Conservation (phyloP, 768 basidiomycete species). For the Mycena venus region DNA sequence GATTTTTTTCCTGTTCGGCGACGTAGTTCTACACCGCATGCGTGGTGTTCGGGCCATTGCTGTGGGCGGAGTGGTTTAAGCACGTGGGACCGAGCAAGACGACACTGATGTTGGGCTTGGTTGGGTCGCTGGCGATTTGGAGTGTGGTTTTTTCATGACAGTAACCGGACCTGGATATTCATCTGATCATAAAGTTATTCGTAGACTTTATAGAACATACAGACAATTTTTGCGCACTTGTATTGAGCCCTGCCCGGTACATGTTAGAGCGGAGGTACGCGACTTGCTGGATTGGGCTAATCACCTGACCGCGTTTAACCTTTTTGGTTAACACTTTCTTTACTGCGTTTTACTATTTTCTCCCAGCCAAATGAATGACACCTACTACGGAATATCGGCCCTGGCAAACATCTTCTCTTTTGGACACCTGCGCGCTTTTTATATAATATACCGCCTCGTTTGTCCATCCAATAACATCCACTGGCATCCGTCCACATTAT, state of each 20-base stretch:
- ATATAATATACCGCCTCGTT: too few species aligned
- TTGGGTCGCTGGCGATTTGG: background rate
- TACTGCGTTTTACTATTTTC: too few species aligned
- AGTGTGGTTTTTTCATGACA: background rate
- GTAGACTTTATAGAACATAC: conserved; percentile 1
- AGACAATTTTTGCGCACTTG: background rate
- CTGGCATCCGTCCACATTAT: too few species aligned
- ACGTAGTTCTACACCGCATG: conserved; percentile 90
- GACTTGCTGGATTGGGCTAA: background rate
- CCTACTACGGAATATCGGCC: too few species aligned
- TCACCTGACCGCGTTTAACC: background rate
- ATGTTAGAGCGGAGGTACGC: too few species aligned
- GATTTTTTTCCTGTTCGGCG: background rate
- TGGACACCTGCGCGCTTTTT: too few species aligned
- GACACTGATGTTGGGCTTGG: conserved; percentile 2
- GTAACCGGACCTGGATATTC: background rate
- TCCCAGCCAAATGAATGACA: too few species aligned
- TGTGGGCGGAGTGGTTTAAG: conserved; percentile 83
- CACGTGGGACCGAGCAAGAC: conserved; percentile 18
- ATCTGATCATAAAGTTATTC: background rate
- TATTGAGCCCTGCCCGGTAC: too few species aligned
- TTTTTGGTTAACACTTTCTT: too few species aligned
- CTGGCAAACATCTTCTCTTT: too few species aligned
- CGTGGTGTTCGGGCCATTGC: conserved; percentile 87
- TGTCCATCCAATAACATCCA: too few species aligned